Conservation (phyloP, 108 stramenopile species). For the Skeletonema costatum region DNA sequence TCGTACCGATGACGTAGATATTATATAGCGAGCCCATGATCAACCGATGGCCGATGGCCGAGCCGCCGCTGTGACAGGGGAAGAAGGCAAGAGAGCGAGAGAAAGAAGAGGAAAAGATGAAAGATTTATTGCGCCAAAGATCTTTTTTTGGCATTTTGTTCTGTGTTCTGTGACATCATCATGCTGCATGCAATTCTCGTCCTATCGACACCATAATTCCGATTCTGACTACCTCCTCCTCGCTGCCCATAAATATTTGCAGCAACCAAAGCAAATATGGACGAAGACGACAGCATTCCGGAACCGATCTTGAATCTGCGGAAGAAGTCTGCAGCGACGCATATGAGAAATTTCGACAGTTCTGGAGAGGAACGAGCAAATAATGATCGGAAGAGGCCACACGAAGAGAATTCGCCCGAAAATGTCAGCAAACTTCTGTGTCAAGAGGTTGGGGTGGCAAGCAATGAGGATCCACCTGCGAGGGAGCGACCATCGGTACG, state of each 20-base stretch:
- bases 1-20: too few relatives aligned
- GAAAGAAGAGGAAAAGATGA: too few relatives aligned
- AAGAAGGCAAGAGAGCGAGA: too few relatives aligned
- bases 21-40: too few relatives aligned
- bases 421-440: background rate
- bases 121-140: too few relatives aligned
- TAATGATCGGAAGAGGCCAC: background rate
- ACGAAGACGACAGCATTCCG: background rate
- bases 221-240: too few relatives aligned
- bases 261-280: background rate
- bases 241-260: background rate
- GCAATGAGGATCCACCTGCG: conserved; percentile 70
- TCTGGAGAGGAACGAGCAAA: conserved; percentile 2
- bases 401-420: background rate
- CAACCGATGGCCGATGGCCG: too few relatives aligned
- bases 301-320: conserved; percentile 14
- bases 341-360: background rate
- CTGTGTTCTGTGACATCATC: too few relatives aligned
- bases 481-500: conserved; percentile 73
- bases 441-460: background rate
- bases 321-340: conserved; percentile 5
- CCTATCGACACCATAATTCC: background rate
- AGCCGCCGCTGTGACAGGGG: too few relatives aligned
- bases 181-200: too few relatives aligned
- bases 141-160: too few relatives aligned